Evolutionary conservation across 148 eudicot species (phyloP).

Genomic region (Nepenthes gracilis): DNA sequence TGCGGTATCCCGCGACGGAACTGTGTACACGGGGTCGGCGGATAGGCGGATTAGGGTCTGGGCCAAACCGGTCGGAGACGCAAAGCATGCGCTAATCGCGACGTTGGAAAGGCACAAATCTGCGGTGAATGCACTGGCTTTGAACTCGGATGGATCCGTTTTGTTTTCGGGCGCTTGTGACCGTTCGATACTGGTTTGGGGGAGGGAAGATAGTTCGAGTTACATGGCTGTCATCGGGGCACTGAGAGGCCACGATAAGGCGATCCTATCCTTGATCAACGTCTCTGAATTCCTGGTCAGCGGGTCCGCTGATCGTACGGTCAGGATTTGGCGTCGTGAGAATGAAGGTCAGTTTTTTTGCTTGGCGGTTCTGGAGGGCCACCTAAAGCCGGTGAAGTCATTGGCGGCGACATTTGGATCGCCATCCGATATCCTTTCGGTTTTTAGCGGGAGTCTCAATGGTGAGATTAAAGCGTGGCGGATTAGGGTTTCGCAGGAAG

Average conservation of each 20-base stretch:
- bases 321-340: slow-evolving; percentile 58
- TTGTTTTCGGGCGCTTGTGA: slow-evolving; percentile 73
- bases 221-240: slow-evolving; percentile 54
- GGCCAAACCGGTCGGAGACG: slow-evolving; percentile 3
- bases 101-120: slow-evolving; percentile 63
- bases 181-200: slow-evolving; percentile 75
- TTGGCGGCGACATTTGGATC: slow-evolving; percentile 20
- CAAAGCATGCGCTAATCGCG: slow-evolving; percentile 14
- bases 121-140: slow-evolving; percentile 56
- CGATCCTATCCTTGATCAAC: slow-evolving; percentile 45
- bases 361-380: slow-evolving; percentile 38
- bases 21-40: slow-evolving; percentile 55
- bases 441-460: slow-evolving; percentile 55
- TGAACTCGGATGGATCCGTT: slow-evolving; percentile 31
- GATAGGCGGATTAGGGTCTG: slow-evolving; percentile 51
- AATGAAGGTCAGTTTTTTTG: slow-evolving; percentile 33
- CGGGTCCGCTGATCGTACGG: slow-evolving; percentile 78
- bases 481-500: slow-evolving; percentile 9
- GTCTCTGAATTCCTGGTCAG: slow-evolving; percentile 49
- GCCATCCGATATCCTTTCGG: slow-evolving; percentile 13
- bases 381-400: slow-evolving; percentile 47
- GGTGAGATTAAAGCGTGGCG: slow-evolving; percentile 54
- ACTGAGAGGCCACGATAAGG: slow-evolving; percentile 58
- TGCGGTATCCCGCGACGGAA: slow-evolving; percentile 29
- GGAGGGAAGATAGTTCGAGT: slow-evolving; percentile 35